Evolutionary conservation across 495 filamentous ascomycete species (phyloP).

Genomic region (Lasiosphaeria hispida): DNA sequence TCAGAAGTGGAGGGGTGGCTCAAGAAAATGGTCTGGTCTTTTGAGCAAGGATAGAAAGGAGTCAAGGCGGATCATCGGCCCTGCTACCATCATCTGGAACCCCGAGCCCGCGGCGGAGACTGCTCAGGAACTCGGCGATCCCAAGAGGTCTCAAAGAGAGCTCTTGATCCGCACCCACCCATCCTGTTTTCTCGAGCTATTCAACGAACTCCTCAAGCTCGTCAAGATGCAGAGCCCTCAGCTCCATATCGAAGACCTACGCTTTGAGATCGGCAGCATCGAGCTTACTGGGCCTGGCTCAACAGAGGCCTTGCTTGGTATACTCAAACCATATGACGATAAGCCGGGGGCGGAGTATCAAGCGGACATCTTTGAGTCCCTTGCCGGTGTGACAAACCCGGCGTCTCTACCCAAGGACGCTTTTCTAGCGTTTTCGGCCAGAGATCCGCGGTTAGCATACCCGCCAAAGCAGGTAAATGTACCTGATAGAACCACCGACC

Average conservation of each 20-base stretch:
- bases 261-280: slow-evolving; percentile 93
- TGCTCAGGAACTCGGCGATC: slow-evolving; percentile 15
- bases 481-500: slow-evolving; percentile 50
- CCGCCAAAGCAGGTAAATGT: slow-evolving; percentile 55
- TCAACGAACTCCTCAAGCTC: slow-evolving; percentile 69
- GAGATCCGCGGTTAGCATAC: slow-evolving; percentile 77
- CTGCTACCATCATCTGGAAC: slow-evolving; percentile 72
- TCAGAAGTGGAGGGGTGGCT: slow-evolving; percentile 71
- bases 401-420: slow-evolving; percentile 70
- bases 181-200: slow-evolving; percentile 80
- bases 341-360: slow-evolving; percentile 39
- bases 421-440: slow-evolving; percentile 67
- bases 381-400: slow-evolving; percentile 72
- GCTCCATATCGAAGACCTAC: slow-evolving; percentile 80
- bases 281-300: slow-evolving; percentile 81
- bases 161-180: slow-evolving; percentile 80
- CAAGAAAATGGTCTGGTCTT: slow-evolving; percentile 66
- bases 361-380: slow-evolving; percentile 56
- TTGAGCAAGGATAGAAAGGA: slow-evolving; percentile 58
- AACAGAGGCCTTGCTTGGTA: slow-evolving; percentile 72
- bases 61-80: slow-evolving; percentile 62
- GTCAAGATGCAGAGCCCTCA: slow-evolving; percentile 69
- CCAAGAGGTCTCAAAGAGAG: slow-evolving; percentile 50
- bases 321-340: slow-evolving; percentile 58
- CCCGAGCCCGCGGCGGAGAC: slow-evolving; percentile 21